These are phyloP conservation scores for Phytophthora vignae DNA, from an alignment of 352 stramenopile genomes.

Conservation along the genomic window DNA sequence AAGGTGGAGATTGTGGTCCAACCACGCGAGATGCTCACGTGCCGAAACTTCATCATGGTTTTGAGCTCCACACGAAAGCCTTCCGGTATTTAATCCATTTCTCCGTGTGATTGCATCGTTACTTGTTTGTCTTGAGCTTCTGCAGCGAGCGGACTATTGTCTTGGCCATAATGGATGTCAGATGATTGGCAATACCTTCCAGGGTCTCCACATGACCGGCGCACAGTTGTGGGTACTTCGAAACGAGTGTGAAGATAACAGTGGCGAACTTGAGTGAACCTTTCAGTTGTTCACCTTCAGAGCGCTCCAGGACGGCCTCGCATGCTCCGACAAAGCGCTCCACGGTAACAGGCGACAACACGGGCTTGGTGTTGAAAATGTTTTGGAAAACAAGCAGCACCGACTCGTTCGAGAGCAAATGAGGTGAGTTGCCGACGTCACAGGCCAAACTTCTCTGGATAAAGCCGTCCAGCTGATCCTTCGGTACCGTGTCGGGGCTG, in stretches of 20 bases:
- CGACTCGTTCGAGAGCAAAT: slow-evolving; percentile 70
- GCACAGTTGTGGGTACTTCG: slow-evolving; percentile 68
- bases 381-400: slow-evolving; percentile 81
- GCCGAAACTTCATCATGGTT: neutral
- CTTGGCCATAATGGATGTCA: slow-evolving; percentile 71
- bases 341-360: slow-evolving; percentile 51
- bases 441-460: slow-evolving; percentile 43
- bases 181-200: slow-evolving; percentile 48
- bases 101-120: neutral
- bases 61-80: neutral
- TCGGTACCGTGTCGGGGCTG: slow-evolving; percentile 48
- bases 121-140: slow-evolving; percentile 59
- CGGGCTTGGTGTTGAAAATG: slow-evolving; percentile 66
- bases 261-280: slow-evolving; percentile 71
- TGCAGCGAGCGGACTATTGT: slow-evolving; percentile 73
- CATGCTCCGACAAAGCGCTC: slow-evolving; percentile 57
- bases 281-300: slow-evolving; percentile 36
- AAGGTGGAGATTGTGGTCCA: slow-evolving; percentile 66
- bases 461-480: slow-evolving; percentile 60
- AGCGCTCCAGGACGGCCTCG: slow-evolving; percentile 49
- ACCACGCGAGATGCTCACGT: slow-evolving; percentile 50
- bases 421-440: slow-evolving; percentile 15
- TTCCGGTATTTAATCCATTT: neutral
- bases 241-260: slow-evolving; percentile 70
- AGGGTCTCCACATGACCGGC: slow-evolving; percentile 50